phyloP scores from a whole-genome alignment of 805 yeast species.

The Candida parachauliodes region DNA sequence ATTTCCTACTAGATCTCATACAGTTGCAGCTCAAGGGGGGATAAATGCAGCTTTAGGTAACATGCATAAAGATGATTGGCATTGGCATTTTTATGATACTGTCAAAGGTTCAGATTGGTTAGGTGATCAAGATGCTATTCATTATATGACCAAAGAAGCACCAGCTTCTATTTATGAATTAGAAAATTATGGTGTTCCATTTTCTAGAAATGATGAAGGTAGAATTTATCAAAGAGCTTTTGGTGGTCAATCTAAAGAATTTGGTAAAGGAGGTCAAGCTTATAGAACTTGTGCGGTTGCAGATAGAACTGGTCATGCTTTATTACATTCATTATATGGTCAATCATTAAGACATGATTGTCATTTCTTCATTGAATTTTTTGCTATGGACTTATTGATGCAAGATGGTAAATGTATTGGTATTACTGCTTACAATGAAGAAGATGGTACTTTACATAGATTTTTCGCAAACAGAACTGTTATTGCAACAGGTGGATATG shows the following conservation, averaged over 20 bases:
- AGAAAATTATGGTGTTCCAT: conserved; percentile 98
- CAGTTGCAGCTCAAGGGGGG: conserved; percentile 99
- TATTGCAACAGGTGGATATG: conserved; percentile 98
- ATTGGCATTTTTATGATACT: conserved; percentile 99
- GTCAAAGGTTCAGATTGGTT: conserved; percentile 99
- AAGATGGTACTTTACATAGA: conserved; percentile 97
- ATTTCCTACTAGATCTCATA: conserved; percentile 98
- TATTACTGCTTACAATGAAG: conserved; percentile 96
- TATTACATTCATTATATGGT: conserved; percentile 93
- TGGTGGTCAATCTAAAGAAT: conserved; percentile 96
- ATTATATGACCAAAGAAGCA: conserved; percentile 98
- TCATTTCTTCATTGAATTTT: conserved; percentile 96
- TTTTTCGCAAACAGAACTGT: conserved; percentile 96
- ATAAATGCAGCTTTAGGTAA: conserved; percentile 98
- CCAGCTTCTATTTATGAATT: conserved; percentile 93
- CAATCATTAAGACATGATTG: conserved; percentile 96
- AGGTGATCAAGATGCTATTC: conserved; percentile 99
- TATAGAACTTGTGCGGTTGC: conserved; percentile 99
- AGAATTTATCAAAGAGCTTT: conserved; percentile 98
- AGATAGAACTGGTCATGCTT: conserved; percentile 98
- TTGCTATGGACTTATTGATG: conserved; percentile 92
- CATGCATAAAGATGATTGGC: conserved; percentile 99
- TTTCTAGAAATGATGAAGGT: conserved; percentile 95
- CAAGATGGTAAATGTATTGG: conserved; percentile 96
- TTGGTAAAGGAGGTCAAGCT: conserved; percentile 98